Base-by-base conservation (phyloP, 169 alveolate genomes). In the Eimeria praecox region DNA sequence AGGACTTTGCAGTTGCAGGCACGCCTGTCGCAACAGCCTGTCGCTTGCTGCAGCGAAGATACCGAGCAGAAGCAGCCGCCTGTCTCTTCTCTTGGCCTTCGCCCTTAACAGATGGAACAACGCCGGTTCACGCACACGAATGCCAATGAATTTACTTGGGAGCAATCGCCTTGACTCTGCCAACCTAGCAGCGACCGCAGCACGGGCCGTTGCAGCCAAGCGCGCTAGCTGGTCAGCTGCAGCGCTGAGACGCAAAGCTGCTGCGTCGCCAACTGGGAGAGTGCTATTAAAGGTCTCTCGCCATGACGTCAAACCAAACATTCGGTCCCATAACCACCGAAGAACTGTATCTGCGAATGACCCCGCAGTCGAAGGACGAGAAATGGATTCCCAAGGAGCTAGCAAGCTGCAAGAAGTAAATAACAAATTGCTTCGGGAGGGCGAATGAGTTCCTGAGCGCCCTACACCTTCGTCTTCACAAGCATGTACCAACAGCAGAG, bases 31-130 rank as follows among this genome's bases (percentile, higher is more conserved):
- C 27, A 87, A 44, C 59, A 87, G 82, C 16, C 66, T 71, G 42
- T 87, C 93, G 59, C 93, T 87, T 62, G 82, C 93, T 87, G 93
- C 93, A n/a, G 82, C 27, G 59, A 87, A 87, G 24, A 87, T 46
- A 18, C 49, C 44, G 22, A 38, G 93, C 22, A 87, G 44, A 40
- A 22, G 78, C 33, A 62, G 62, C 77, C 93, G 93, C 35, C 59
- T 30, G 49, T n/a, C 52, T 35, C 30, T 20, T 87, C 52, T 44
- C 49, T 22, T 18, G 30, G n/a, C 66, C 66, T 78, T 78, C 44
- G 44, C 27, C 66, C 66, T 78, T 10, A 27, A 2, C 24, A 12
- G 59, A 16, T 42, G 87, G 35, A 38, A 42, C 59, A 3, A n/a
- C 66, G 22, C 64, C 8, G 22, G 66, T 40, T 33, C 83, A 87